Conservation (phyloP, 495 filamentous ascomycete species). For the Podospora tetraspora region DNA sequence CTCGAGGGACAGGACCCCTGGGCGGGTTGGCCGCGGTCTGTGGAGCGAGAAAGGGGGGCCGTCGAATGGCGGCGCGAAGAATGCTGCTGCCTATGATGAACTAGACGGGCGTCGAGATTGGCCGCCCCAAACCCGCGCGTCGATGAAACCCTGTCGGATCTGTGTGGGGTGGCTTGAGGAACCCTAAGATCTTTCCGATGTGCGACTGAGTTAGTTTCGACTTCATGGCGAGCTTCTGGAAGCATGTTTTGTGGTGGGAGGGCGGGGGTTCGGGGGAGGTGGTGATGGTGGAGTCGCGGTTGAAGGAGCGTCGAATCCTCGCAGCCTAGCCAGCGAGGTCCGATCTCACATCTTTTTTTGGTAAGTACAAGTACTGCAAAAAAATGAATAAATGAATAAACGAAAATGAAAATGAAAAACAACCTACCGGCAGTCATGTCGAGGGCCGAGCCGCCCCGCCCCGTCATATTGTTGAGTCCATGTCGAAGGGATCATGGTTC, state of each 20-base stretch:
- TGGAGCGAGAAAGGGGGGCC: background rate
- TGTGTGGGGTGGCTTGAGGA: background rate
- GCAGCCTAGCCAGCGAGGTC: background rate
- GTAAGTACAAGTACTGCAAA: background rate
- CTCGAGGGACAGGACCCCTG: constrained; percentile 7
- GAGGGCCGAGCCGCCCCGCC: background rate
- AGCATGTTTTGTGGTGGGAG: background rate
- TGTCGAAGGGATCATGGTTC: background rate
- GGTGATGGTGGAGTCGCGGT: background rate
- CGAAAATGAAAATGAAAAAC: background rate
- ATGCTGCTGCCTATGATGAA: constrained; percentile 23
- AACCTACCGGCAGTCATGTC: background rate
- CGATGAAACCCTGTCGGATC: constrained; percentile 1
- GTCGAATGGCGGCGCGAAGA: constrained; percentile 22
- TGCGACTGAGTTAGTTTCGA: background rate
- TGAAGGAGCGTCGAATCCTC: background rate
- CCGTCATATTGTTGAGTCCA: background rate
- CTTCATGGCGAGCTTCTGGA: background rate
- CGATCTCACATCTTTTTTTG: background rate
- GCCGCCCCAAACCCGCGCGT: background rate
- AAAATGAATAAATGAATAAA: no score
- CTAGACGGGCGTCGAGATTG: constrained; percentile 1
- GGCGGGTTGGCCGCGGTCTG: constrained; percentile 3
- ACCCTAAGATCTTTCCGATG: background rate
- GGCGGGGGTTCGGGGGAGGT: no score